phyloP scores from a whole-genome alignment of 2,329 filamentous ascomycete genomes.

The Ophiostoma ips region DNA sequence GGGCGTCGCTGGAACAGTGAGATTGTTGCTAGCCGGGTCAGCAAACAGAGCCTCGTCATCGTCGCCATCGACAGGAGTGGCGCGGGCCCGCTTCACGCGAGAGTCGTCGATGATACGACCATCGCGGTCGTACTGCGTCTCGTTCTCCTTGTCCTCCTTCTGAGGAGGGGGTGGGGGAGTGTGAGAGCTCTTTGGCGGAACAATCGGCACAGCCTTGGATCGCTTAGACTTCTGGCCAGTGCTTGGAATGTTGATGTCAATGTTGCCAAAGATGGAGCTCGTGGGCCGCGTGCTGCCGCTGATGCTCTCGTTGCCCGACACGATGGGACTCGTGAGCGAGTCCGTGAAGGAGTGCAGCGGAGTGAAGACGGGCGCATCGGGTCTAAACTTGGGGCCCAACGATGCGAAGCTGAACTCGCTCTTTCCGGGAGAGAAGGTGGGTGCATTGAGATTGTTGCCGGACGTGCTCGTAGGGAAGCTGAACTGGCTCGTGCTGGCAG shows the following conservation, averaged over 20 bases:
- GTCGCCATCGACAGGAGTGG: slow-evolving; percentile 48
- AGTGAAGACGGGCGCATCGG: slow-evolving; percentile 64
- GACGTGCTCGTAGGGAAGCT: slow-evolving; percentile 27
- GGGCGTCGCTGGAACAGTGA: slow-evolving; percentile 8
- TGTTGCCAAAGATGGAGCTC: slow-evolving; percentile 54
- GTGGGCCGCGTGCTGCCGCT: slow-evolving; percentile 14
- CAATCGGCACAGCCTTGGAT: slow-evolving; percentile 73
- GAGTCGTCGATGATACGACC: slow-evolving; percentile 51
- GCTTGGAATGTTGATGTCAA: slow-evolving; percentile 48
- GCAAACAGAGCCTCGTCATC: slow-evolving; percentile 68
- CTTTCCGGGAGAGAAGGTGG: slow-evolving; percentile 55
- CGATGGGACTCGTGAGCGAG: slow-evolving; percentile 31
- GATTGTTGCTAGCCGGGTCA: slow-evolving; percentile 26
- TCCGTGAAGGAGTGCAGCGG: slow-evolving; percentile 38
- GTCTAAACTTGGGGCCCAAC: slow-evolving; percentile 54
- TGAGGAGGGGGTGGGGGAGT: slow-evolving; percentile 8
- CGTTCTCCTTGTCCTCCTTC: slow-evolving; percentile 15
- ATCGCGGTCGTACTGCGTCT: slow-evolving; percentile 36
- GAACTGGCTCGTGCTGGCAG: slow-evolving; percentile 26
- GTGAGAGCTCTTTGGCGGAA: slow-evolving; percentile 45
- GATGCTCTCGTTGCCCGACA: slow-evolving; percentile 30
- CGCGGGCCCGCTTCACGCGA: slow-evolving; percentile 64
- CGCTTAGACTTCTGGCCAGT: slow-evolving; percentile 52
- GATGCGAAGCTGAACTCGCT: slow-evolving; percentile 56
- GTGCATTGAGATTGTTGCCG: slow-evolving; percentile 45